Conservation (phyloP, 2,329 filamentous ascomycete genomes). For the Microsporum canis region DNA sequence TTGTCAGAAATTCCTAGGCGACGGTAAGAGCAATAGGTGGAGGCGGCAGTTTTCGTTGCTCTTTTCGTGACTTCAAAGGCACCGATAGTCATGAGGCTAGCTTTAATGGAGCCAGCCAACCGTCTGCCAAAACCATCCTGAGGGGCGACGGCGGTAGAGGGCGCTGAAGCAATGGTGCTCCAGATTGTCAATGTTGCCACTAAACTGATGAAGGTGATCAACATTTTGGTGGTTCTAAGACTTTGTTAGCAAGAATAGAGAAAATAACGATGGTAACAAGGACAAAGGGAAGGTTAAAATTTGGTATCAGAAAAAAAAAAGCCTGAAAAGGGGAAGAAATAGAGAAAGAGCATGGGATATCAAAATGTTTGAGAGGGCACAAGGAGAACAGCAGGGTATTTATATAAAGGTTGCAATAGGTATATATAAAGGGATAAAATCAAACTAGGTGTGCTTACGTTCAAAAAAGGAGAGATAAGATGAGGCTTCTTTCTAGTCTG, state of each 20-base stretch:
- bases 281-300: neutral
- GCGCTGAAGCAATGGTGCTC: slow-evolving; percentile 18
- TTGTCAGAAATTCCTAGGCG: neutral
- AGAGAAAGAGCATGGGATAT: neutral
- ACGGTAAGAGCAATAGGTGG: neutral
- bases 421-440: neutral
- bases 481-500: neutral
- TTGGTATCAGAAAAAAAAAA: neutral
- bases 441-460: neutral
- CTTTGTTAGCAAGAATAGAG: neutral
- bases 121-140: slow-evolving; percentile 13
- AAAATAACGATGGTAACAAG: neutral
- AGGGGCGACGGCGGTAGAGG: slow-evolving; percentile 15
- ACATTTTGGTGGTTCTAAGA: slow-evolving; percentile 12
- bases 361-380: neutral
- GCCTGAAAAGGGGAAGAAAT: neutral
- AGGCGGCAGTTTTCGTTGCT: neutral
- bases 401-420: too few relatives aligned
- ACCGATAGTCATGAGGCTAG: neutral
- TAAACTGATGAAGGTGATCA: slow-evolving; percentile 17
- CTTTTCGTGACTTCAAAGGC: neutral
- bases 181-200: slow-evolving; percentile 18
- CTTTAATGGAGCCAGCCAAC: neutral
- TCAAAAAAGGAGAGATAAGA: neutral
- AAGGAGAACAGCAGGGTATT: neutral